Evolutionary conservation across 805 yeast genomes (phyloP).

Genomic region (Ogataea salicorniae): DNA sequence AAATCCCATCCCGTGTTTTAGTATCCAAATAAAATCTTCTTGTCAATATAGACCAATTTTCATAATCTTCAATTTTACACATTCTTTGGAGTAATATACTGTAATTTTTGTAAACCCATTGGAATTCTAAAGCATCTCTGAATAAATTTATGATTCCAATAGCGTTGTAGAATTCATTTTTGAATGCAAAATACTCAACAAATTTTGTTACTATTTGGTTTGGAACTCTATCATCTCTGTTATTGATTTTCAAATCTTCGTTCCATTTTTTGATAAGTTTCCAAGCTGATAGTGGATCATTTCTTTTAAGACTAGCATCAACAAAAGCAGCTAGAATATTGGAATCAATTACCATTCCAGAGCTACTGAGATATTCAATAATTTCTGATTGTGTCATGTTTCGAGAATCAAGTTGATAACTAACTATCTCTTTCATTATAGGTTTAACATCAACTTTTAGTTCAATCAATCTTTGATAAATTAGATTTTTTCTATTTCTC

Average conservation of each 20-base stretch:
- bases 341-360: constrained; percentile 1
- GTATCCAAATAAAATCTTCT: constrained; percentile 19
- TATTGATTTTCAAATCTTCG: background rate
- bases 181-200: constrained; percentile 13
- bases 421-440: constrained; percentile 8
- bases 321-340: constrained; percentile 10
- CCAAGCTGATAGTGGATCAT: constrained; percentile 14
- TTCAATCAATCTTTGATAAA: constrained; percentile 9
- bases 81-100: constrained; percentile 8
- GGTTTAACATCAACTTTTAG: constrained; percentile 8
- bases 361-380: constrained; percentile 2
- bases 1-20: constrained; percentile 1
- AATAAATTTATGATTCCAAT: constrained; percentile 20
- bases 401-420: constrained; percentile 2
- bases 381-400: background rate
- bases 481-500: constrained; percentile 2
- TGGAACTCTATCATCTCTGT: constrained; percentile 1
- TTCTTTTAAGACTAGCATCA: constrained; percentile 3
- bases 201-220: constrained; percentile 7
- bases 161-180: constrained; percentile 15
- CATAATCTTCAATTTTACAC: constrained; percentile 6
- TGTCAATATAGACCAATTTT: constrained; percentile 17
- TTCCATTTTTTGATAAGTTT: constrained; percentile 3
- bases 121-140: constrained; percentile 1
- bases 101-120: constrained; percentile 15